Evolutionary conservation across 352 stramenopile genomes (phyloP), one percentile per base, ranked within the genome.

Genomic region (Phytophthora idaei): DNA sequence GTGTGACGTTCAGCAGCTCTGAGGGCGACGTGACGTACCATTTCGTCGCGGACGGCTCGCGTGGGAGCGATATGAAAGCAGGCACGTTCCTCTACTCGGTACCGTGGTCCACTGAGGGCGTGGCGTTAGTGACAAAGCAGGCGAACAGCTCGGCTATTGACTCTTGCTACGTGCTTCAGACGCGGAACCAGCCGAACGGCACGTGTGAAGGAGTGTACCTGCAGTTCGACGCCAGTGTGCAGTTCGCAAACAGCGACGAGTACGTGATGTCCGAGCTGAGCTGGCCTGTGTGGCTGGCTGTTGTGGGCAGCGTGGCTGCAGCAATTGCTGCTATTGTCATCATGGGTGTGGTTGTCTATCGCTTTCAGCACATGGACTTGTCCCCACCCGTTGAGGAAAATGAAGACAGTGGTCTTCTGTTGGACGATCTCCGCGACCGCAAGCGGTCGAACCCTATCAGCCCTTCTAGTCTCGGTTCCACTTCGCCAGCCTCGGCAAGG

Each of bases 31-130:
- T 64, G 5, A 63, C 74, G 29, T 93, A 89, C 56, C 76, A 88
- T 61, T 93, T 94, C 27, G 64, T 95, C 11, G 82, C 87, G n/a
- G 83, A 94, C 29, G 85, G 87, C 28, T 92, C 85, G 8, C 81
- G 85, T 21, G 63, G 60, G 1, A 80, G 67, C 25, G 85, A 93
- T 57, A 82, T 89, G 71, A 81, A 74, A 12, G 64, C 83, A 4
- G 85, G 85, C 14, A 87, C 80, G 12, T 94, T 94, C 57, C 71
- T 90, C 45, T 87, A 87, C 71, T 63, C 69, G 5, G 81, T 79
- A 9, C 73, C 74, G 0, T 80, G 69, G 41, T 68, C 66, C 4
- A 59, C 69, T 4, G 54, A 67, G 4, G 52, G 48, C 15, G 34
- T 62, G 31, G 34, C 41, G 39, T 61, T 89, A 29, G 10, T 65